phyloP scores from a whole-genome alignment of 2,329 filamentous ascomycete genomes.

The Trichoderma sp. region DNA sequence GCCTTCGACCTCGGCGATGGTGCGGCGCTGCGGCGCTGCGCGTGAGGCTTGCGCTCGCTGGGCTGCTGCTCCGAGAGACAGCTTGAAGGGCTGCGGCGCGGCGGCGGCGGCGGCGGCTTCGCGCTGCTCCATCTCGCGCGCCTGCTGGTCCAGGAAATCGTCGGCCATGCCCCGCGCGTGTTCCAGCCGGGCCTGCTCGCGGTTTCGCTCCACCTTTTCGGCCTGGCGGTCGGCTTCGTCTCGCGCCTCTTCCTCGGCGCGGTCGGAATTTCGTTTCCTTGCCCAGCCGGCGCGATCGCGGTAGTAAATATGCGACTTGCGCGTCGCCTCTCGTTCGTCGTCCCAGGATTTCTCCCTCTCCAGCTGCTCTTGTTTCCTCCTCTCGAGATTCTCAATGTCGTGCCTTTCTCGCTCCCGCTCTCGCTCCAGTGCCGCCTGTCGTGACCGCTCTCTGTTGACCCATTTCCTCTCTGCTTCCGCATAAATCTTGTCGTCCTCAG shows the following conservation, averaged over 20 bases:
- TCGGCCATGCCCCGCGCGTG: constrained; percentile 83
- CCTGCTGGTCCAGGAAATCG: constrained; percentile 84
- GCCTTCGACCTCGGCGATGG: constrained; percentile 90
- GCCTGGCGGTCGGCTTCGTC: constrained; percentile 82
- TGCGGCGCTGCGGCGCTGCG: constrained; percentile 65
- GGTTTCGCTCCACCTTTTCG: constrained; percentile 73
- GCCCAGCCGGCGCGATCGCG: constrained; percentile 82
- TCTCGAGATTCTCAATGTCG: constrained; percentile 66
- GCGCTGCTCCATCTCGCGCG: constrained; percentile 68
- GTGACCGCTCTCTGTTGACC: constrained; percentile 83
- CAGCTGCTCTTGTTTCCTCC: constrained; percentile 70
- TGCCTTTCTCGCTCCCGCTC: constrained; percentile 79
- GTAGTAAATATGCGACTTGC: constrained; percentile 81
- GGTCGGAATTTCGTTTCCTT: constrained; percentile 73
- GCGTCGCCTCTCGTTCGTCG: constrained; percentile 77
- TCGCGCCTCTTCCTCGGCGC: constrained; percentile 70
- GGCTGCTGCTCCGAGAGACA: constrained; percentile 86
- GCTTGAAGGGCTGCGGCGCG: constrained; percentile 80
- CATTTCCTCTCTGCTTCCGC: constrained; percentile 85
- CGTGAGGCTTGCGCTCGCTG: constrained; percentile 66
- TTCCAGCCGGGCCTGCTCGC: constrained; percentile 71
- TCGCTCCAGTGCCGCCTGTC: constrained; percentile 81
- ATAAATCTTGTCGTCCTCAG: constrained; percentile 78
- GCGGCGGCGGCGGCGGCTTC: constrained; percentile 41
- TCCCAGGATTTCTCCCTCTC: constrained; percentile 72